A percentile compares a stretch with the other conserved stretches of the same genome.
phyloP scores from a whole-genome alignment of 768 basidiomycete genomes.

The Hydnomerulius pinastri region DNA sequence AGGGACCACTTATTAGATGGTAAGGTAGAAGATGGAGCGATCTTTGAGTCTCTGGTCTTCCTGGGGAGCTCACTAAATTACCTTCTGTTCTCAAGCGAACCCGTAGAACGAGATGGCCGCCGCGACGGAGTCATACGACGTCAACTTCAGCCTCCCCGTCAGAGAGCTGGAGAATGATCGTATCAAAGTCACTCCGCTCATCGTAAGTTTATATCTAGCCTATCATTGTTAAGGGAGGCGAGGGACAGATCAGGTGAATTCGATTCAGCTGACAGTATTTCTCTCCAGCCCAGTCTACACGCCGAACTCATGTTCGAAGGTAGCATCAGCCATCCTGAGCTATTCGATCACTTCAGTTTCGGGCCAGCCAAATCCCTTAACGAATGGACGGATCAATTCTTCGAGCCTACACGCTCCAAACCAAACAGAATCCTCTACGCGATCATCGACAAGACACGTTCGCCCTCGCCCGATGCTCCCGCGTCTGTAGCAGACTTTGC shows the following conservation, averaged over 20 bases:
- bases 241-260: too few species aligned
- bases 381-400: conserved; percentile 36
- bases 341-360: conserved; percentile 48
- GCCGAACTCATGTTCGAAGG: conserved; percentile 37
- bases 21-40: too few species aligned
- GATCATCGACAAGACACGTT: conserved; percentile 49
- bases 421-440: conserved; percentile 44
- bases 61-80: too few species aligned
- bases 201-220: conserved; percentile 18
- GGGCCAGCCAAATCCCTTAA: conserved; percentile 44
- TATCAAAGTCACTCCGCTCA: conserved; percentile 49
- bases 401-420: conserved; percentile 39
- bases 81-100: too few species aligned
- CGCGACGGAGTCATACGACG: conserved; percentile 33
- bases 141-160: conserved; percentile 52
- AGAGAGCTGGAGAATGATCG: conserved; percentile 47
- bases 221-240: too few species aligned
- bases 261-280: too few species aligned
- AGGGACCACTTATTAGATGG: too few species aligned
- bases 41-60: too few species aligned
- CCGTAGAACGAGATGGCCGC: too few species aligned
- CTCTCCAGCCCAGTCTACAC: conserved; percentile 47
- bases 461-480: too few species aligned
- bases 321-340: conserved; percentile 35
- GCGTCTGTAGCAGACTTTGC: conserved; percentile 37